Evolutionary conservation across 257 asterid species (phyloP).

Genomic region (Marsdenia floribunda): DNA sequence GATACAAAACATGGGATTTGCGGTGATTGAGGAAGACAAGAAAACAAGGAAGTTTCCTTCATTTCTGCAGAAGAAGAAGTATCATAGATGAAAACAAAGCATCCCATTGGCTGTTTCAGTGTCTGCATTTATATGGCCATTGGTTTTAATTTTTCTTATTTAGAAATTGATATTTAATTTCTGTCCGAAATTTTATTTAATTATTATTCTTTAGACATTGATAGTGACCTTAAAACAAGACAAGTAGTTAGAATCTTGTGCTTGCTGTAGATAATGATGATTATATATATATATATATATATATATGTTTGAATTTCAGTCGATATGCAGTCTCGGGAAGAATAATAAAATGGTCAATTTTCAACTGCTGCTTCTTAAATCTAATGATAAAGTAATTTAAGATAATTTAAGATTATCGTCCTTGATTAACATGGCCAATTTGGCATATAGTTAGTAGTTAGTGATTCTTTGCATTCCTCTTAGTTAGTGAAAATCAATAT

Average conservation of each 20-base stretch:
- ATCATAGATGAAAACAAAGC: neutral
- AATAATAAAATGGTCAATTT: neutral
- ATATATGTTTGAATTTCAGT: neutral
- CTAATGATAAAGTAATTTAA: neutral
- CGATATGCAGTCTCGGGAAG: neutral
- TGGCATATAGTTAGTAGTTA: neutral
- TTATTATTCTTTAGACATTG: neutral
- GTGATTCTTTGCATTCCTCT: neutral
- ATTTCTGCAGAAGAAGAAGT: neutral
- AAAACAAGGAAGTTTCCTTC: neutral
- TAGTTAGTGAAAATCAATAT: neutral
- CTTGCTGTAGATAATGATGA: neutral
- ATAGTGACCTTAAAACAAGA: conserved; percentile 1
- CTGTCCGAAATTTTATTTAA: neutral
- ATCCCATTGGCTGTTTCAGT: neutral
- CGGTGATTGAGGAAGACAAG: neutral
- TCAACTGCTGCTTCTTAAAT: neutral
- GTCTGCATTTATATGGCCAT: neutral
- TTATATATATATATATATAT: too few relatives aligned
- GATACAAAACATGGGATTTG: conserved; percentile 5
- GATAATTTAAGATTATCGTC: neutral
- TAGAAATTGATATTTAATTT: neutral
- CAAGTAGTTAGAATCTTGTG: conserved; percentile 5
- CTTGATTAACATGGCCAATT: conserved; percentile 2
- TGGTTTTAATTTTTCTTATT: neutral